Conservation (phyloP, 805 yeast species). For the Candida bentonensis region DNA sequence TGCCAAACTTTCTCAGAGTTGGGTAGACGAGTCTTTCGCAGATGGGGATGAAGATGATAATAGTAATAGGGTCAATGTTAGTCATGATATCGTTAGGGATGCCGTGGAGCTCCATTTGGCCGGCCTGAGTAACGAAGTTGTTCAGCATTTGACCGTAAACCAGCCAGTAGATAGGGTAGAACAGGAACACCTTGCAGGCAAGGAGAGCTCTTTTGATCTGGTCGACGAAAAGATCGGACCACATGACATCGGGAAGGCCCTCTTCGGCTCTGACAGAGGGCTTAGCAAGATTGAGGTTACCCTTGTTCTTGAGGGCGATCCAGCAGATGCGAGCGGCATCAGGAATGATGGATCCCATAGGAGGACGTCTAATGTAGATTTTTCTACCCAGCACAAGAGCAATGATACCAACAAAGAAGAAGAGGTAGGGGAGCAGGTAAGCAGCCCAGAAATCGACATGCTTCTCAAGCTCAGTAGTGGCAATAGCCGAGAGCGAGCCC, state of each 20-base stretch:
- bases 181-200: conserved; percentile 62
- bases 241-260: conserved; percentile 27
- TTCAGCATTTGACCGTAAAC: conserved; percentile 61
- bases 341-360: conserved; percentile 46
- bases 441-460: conserved; percentile 54
- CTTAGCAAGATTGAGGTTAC: conserved; percentile 36
- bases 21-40: conserved; percentile 50
- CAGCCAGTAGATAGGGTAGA: conserved; percentile 63
- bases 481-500: conserved; percentile 62
- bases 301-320: conserved; percentile 28
- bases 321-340: conserved; percentile 34
- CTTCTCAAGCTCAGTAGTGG: conserved; percentile 59
- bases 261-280: conserved; percentile 39
- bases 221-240: conserved; percentile 62
- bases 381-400: conserved; percentile 41
- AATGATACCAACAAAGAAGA: conserved; percentile 45
- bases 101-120: conserved; percentile 58
- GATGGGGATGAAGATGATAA: conserved; percentile 66
- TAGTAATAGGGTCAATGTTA: conserved; percentile 60
- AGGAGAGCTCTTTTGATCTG: conserved; percentile 50
- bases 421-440: conserved; percentile 53
- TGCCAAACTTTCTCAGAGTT: conserved; percentile 29
- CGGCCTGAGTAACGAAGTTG: conserved; percentile 63
- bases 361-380: conserved; percentile 42
- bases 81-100: conserved; percentile 71